Evolutionary conservation across 352 stramenopile species (phyloP).

Genomic region (Phytopythium cucurbitacearum): DNA sequence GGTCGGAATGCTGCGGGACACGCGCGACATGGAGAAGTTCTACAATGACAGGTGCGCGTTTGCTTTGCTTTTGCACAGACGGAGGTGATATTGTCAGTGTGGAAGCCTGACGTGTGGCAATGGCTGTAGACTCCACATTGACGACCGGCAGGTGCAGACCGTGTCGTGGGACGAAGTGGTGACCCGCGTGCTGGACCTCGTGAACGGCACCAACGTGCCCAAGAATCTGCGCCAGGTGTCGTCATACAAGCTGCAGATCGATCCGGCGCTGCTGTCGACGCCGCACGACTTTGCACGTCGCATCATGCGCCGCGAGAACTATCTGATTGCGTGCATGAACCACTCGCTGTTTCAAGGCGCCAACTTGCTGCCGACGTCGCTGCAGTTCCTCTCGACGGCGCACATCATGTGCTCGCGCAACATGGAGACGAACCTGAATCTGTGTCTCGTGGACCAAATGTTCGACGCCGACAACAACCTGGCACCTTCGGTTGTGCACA

Average conservation of each 20-base stretch:
- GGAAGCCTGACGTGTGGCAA: not conserved
- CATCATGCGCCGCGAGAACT: conserved; percentile 99
- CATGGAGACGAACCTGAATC: conserved; percentile 94
- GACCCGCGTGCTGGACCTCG: conserved; percentile 71
- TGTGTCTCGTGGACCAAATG: conserved; percentile 97
- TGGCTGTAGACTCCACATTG: conserved; percentile 76
- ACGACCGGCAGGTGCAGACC: conserved; percentile 76
- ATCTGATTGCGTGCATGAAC: conserved; percentile 98
- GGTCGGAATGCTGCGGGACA: conserved; percentile 80
- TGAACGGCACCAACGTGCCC: conserved; percentile 58
- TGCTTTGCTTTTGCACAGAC: not conserved
- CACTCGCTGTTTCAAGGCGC: conserved; percentile 90
- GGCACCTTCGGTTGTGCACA: conserved; percentile 88
- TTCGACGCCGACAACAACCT: conserved; percentile 85
- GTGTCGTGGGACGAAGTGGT: conserved; percentile 90
- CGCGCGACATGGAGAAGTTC: conserved; percentile 89
- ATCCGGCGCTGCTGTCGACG: conserved; percentile 66
- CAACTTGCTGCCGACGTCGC: conserved; percentile 55
- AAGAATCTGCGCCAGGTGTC: conserved; percentile 85
- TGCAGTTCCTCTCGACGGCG: conserved; percentile 72
- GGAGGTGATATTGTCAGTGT: not conserved
- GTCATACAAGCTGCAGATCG: conserved; percentile 78
- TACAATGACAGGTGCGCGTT: conserved; percentile 59
- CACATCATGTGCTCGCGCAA: conserved; percentile 86
- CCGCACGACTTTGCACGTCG: conserved; percentile 91